Conservation (phyloP, 106 monocot species). For the Phalaenopsis aphrodite region DNA sequence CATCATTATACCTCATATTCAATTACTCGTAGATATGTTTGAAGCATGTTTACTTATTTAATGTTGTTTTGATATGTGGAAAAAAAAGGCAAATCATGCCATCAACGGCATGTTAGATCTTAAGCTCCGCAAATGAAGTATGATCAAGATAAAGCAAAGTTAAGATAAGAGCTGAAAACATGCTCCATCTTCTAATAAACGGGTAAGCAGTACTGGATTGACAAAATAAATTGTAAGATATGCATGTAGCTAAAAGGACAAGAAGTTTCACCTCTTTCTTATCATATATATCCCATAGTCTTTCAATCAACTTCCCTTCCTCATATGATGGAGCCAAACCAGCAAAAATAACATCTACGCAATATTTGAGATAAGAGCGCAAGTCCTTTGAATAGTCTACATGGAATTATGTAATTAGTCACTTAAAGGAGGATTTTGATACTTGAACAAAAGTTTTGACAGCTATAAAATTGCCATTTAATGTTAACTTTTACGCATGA, state of each 20-base stretch:
- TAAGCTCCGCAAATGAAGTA: background rate
- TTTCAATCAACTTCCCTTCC: conserved; percentile 48
- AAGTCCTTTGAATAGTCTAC: conserved; percentile 65
- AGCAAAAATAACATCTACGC: conserved; percentile 56
- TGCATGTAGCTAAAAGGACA: background rate
- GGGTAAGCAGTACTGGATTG: background rate
- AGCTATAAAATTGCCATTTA: background rate
- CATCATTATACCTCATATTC: background rate
- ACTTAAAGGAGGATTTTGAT: background rate
- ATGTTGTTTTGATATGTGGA: background rate
- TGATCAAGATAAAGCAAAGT: background rate
- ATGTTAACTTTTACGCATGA: background rate
- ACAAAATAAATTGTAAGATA: background rate
- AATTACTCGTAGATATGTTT: background rate
- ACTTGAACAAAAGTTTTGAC: background rate
- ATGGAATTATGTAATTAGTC: background rate
- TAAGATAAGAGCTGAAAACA: background rate
- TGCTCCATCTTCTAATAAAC: background rate
- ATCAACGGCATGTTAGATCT: background rate
- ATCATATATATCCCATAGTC: conserved; percentile 54
- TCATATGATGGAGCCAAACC: conserved; percentile 41
- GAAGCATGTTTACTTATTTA: background rate
- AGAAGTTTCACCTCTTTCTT: conserved; percentile 45
- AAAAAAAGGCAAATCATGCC: background rate
- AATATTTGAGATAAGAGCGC: conserved; percentile 67